These are phyloP conservation scores for Vigna reflexopilosa DNA, from an alignment of 306 rosid genomes.

Conservation along the genomic window DNA sequence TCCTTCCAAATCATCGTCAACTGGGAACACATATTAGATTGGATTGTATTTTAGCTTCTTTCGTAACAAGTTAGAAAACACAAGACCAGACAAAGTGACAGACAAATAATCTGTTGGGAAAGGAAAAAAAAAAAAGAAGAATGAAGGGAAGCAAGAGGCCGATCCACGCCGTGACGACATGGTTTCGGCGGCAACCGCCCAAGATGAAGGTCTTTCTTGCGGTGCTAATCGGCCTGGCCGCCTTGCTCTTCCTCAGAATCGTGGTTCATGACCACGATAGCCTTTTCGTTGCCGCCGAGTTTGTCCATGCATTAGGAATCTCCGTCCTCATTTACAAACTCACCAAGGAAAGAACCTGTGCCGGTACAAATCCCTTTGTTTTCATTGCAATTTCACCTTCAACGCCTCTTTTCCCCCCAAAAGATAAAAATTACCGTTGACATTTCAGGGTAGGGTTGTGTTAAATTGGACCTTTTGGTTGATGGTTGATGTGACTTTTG, in stretches of 20 bases:
- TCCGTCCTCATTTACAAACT: conserved; percentile 72
- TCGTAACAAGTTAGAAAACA: neutral
- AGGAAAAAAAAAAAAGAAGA: neutral
- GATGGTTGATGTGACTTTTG: neutral
- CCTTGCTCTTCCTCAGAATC: conserved; percentile 59
- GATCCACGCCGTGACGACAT: conserved; percentile 59
- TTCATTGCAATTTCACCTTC: neutral
- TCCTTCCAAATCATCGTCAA: neutral
- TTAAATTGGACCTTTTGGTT: neutral
- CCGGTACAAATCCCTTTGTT: conserved; percentile 43
- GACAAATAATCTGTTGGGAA: neutral
- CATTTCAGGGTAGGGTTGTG: conserved; percentile 23
- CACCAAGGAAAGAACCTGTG: conserved; percentile 72
- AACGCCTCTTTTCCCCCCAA: neutral
- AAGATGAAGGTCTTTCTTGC: conserved; percentile 66
- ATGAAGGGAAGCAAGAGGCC: conserved; percentile 61
- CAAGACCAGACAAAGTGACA: neutral
- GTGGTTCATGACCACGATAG: conserved; percentile 72
- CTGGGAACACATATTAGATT: neutral
- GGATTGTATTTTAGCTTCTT: neutral
- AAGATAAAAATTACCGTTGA: neutral
- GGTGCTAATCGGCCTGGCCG: conserved; percentile 45
- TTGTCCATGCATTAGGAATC: conserved; percentile 73
- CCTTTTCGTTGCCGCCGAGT: conserved; percentile 72
- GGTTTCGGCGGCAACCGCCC: conserved; percentile 76